A percentile compares a stretch with the other conserved stretches of the same genome.
Evolutionary conservation across 2,329 filamentous ascomycete genomes (phyloP).

Genomic region (Pezicula carpinea): DNA sequence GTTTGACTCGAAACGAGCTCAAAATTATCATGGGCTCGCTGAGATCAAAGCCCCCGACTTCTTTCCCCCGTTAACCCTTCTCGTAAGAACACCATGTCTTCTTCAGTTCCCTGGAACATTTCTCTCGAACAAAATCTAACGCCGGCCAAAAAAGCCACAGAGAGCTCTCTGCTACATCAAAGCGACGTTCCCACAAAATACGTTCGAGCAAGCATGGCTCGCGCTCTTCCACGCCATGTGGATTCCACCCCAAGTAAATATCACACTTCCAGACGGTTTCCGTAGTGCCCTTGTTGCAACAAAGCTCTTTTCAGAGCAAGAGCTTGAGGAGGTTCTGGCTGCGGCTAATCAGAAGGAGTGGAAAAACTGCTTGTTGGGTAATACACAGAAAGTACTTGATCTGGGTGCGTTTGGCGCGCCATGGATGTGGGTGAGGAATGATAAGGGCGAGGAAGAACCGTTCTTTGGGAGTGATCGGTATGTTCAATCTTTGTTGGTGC

Average conservation of each 20-base stretch:
- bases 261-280: conserved; percentile 54
- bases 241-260: conserved; percentile 51
- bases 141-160: conserved; percentile 46
- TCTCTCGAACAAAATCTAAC: conserved; percentile 7
- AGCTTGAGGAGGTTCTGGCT: conserved; percentile 52
- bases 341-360: conserved; percentile 44
- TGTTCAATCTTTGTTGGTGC: conserved; percentile 13
- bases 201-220: conserved; percentile 49
- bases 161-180: conserved; percentile 65
- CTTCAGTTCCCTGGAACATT: no score
- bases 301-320: conserved; percentile 39
- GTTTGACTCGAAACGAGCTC: conserved; percentile 44
- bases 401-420: conserved; percentile 72
- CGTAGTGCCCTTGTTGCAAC: conserved; percentile 32
- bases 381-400: conserved; percentile 57
- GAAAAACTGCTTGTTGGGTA: conserved; percentile 49
- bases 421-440: conserved; percentile 66
- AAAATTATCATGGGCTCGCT: conserved; percentile 43
- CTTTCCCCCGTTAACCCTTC: conserved; percentile 49
- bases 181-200: conserved; percentile 41
- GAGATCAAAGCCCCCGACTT: conserved; percentile 39
- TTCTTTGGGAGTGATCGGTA: conserved; percentile 75
- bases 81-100: conserved; percentile 32
- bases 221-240: conserved; percentile 59
- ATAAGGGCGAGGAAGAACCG: conserved; percentile 53